phyloP scores from a whole-genome alignment of 805 yeast genomes.

The Alloascoidea africana region DNA sequence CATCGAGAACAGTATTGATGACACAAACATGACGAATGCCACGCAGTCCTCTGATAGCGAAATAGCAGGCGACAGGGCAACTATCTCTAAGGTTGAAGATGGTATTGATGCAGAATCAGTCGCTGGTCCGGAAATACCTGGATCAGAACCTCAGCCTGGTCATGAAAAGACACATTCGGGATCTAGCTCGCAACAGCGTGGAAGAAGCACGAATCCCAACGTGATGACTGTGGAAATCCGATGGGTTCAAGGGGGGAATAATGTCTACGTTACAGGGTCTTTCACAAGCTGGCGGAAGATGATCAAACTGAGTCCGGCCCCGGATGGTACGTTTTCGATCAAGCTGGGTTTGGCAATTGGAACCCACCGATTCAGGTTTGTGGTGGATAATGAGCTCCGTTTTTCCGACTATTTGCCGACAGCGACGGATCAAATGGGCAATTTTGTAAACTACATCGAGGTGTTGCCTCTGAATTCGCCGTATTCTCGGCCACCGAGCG shows the following conservation, averaged over 20 bases:
- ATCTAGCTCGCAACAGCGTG: no score
- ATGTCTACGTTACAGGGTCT: slow-evolving; percentile 93
- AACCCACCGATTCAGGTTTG: slow-evolving; percentile 85
- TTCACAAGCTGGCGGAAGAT: slow-evolving; percentile 97
- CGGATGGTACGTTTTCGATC: slow-evolving; percentile 31
- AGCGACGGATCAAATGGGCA: slow-evolving; percentile 95
- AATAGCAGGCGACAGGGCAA: no score
- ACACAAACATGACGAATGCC: no score
- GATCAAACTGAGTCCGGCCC: slow-evolving; percentile 63
- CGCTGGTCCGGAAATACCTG: no score
- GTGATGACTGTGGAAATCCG: slow-evolving; percentile 45
- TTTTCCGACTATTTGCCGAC: slow-evolving; percentile 86
- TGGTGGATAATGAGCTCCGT: slow-evolving; percentile 84
- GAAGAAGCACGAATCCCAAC: slow-evolving; percentile 1
- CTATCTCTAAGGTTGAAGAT: no score
- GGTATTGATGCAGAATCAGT: no score
- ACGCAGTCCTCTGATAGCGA: no score
- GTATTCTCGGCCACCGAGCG: neutral
- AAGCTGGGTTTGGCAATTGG: slow-evolving; percentile 76
- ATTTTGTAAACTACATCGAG: slow-evolving; percentile 84
- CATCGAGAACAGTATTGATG: slow-evolving; percentile 1
- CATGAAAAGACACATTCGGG: no score
- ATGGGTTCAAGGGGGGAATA: slow-evolving; percentile 95
- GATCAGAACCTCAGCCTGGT: no score
- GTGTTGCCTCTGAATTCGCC: slow-evolving; percentile 22